Evolutionary conservation across 305 asterid genomes (phyloP), one percentile per base, ranked within the genome.

Genomic region (Fraxinus latifolia): DNA sequence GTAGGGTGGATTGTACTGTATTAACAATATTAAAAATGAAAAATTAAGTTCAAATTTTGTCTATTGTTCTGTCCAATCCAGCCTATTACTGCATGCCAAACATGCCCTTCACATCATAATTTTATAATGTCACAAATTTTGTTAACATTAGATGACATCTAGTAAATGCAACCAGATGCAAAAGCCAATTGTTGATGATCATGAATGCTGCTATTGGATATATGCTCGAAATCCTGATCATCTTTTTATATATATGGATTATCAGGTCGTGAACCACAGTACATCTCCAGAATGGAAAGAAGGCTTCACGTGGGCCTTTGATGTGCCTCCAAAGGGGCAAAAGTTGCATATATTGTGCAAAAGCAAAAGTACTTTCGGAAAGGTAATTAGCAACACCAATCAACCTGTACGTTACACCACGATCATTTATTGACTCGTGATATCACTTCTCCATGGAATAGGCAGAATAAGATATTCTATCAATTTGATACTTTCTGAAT

Each of bases 311-410:
- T 94, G 98, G 98, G 97, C 95, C 77, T 94, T 94, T 76, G 97
- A 94, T 79, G 91, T 90, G 42, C 98, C 98, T 27, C 98, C 98
- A 1, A 94, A 89, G 89, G 97, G 97, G 81, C 98, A 94, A 87
- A 94, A 93, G 94, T 85, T 94, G 68, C 91, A 89, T 77, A 89
- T 94, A 79, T 78, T 83, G 72, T 91, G 96, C 87, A 90, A 90
- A 90, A 90, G 89, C 91, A 94, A 80, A 89, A 93, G 87, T 85
- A 89, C 98, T 83, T 94, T 94, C 7, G 98, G 97, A 78, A 94
- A 92, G 97, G 98, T 94, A 87, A 88, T 76, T 81, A 19, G 70
- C 62, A 81, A 88, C 83, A 55, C n/a, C 29, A 36, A 33, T 70
- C 15, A 6, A 58, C 31, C 6, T 77, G 7, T 74, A 21, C 3